Percentiles rank a stretch among this genome's conserved stretches.
Evolutionary conservation across 805 yeast genomes (phyloP).

Genomic region (Teunomyces funiuensis): DNA sequence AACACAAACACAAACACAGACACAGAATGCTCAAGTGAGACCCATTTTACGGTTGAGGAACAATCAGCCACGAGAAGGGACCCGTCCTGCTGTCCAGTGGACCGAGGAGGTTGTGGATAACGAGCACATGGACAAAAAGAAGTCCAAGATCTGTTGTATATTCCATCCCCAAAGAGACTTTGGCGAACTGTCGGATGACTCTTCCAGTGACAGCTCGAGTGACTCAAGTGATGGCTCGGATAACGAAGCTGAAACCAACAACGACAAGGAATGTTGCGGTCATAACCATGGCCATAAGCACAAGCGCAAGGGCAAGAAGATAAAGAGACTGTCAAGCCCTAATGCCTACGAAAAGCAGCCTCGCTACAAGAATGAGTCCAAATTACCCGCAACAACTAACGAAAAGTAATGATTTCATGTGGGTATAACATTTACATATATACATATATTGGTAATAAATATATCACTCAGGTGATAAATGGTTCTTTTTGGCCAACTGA

Average conservation of each 20-base stretch:
- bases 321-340: constrained; percentile 40
- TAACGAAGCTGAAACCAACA: constrained; percentile 47
- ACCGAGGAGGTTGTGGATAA: constrained; percentile 84
- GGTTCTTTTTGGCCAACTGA: background rate
- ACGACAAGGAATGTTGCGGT: constrained; percentile 18
- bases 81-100: constrained; percentile 66
- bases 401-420: background rate
- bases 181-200: constrained; percentile 43
- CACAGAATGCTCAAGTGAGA: background rate
- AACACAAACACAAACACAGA: constrained; percentile 4
- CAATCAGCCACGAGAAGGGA: constrained; percentile 6
- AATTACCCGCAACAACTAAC: constrained; percentile 3
- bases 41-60: constrained; percentile 4
- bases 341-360: constrained; percentile 93
- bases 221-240: constrained; percentile 18
- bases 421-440: background rate
- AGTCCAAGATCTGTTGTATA: constrained; percentile 87
- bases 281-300: constrained; percentile 24
- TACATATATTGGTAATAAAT: background rate
- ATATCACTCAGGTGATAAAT: background rate
- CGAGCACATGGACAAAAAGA: constrained; percentile 84
- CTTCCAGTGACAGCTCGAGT: constrained; percentile 26
- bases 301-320: constrained; percentile 27
- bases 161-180: constrained; percentile 72
- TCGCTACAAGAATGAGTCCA: constrained; percentile 38